Percentiles rank a stretch among this genome's conserved stretches.
Conservation (phyloP, 176 grass and related monocot species). For the Oryza nivara region DNA sequence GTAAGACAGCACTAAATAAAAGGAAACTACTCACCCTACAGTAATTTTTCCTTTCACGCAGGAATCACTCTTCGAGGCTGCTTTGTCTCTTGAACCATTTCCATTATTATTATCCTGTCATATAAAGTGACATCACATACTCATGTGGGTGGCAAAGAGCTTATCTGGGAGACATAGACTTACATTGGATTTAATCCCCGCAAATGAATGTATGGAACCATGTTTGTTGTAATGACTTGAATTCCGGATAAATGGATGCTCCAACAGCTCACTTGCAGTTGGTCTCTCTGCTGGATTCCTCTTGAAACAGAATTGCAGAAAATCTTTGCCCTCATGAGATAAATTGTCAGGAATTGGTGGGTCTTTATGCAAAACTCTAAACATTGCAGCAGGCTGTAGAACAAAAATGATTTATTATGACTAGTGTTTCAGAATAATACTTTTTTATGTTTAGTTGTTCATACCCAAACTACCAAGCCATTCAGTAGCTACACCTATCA, state of each 20-base stretch:
- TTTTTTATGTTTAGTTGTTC: neutral
- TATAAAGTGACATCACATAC: constrained; percentile 32
- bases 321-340: constrained; percentile 77
- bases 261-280: constrained; percentile 66
- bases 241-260: constrained; percentile 86
- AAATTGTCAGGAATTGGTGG: constrained; percentile 71
- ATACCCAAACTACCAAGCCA: constrained; percentile 8
- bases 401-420: constrained; percentile 21
- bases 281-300: constrained; percentile 86
- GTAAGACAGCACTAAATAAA: neutral
- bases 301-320: constrained; percentile 78
- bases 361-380: constrained; percentile 85
- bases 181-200: constrained; percentile 53
- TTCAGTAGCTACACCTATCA: neutral
- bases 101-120: constrained; percentile 63
- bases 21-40: constrained; percentile 45
- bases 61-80: constrained; percentile 60
- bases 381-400: constrained; percentile 82
- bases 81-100: constrained; percentile 51
- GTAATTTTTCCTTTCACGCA: constrained; percentile 55
- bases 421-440: constrained; percentile 6
- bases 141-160: neutral
- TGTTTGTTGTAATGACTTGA: constrained; percentile 64
- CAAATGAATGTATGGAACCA: constrained; percentile 65
- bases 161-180: constrained; percentile 23